Conservation (phyloP, 768 basidiomycete species). For the Lentinus tigrinus region DNA sequence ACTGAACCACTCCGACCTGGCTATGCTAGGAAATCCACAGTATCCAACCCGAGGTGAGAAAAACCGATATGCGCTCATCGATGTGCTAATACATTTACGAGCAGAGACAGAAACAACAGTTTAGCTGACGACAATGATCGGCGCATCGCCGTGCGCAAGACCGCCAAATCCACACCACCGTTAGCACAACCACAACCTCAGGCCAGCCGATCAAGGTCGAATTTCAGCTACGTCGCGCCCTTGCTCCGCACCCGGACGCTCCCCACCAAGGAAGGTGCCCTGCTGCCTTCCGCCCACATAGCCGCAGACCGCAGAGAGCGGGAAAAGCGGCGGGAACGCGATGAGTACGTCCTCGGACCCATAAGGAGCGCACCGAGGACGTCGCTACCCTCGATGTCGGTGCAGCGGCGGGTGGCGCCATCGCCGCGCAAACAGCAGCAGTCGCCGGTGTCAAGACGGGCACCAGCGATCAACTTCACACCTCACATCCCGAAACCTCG, state of each 20-base stretch:
- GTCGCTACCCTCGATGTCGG: slow-evolving; percentile 7
- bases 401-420: slow-evolving; percentile 2
- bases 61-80: too few species aligned
- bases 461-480: background rate
- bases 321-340: background rate
- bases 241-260: background rate
- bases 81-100: too few species aligned
- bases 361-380: background rate
- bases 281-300: background rate
- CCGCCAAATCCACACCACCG: background rate
- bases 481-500: background rate
- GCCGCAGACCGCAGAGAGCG: background rate
- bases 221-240: slow-evolving; percentile 10
- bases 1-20: too few species aligned
- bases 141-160: background rate
- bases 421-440: slow-evolving; percentile 4
- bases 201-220: background rate
- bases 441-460: background rate
- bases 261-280: background rate
- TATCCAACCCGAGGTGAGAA: too few species aligned
- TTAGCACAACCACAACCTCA: too few species aligned
- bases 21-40: too few species aligned
- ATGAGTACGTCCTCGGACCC: background rate
- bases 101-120: too few species aligned
- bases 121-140: background rate